phyloP scores from a whole-genome alignment of 352 stramenopile species.

The Phytophthora tubulina region DNA sequence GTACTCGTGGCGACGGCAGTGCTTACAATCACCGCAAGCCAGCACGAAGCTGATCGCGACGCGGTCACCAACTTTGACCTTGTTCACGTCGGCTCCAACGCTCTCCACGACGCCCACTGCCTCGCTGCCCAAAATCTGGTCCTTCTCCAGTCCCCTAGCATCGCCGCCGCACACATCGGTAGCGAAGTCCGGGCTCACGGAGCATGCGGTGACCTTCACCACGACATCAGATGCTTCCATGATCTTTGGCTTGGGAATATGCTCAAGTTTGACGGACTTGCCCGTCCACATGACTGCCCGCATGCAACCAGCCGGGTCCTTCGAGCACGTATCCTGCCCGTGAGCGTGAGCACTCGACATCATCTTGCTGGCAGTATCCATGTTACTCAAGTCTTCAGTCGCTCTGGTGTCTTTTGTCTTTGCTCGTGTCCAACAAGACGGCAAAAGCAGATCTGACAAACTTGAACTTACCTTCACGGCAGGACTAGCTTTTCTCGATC shows the following conservation, averaged over 20 bases:
- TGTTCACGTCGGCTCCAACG: slow-evolving; percentile 57
- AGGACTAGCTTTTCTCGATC: neutral
- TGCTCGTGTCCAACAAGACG: slow-evolving; percentile 16
- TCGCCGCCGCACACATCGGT: slow-evolving; percentile 53
- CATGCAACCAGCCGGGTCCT: slow-evolving; percentile 59
- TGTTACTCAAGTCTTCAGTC: slow-evolving; percentile 5
- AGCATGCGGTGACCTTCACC: slow-evolving; percentile 72
- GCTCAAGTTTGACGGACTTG: slow-evolving; percentile 62
- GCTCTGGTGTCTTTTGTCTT: neutral
- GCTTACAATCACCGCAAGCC: slow-evolving; percentile 74
- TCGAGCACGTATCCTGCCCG: slow-evolving; percentile 40
- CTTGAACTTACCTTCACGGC: neutral
- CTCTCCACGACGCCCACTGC: slow-evolving; percentile 69
- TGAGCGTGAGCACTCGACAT: slow-evolving; percentile 36
- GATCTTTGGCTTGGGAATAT: slow-evolving; percentile 68
- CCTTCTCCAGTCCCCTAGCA: slow-evolving; percentile 54
- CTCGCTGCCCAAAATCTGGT: slow-evolving; percentile 77
- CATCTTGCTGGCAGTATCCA: slow-evolving; percentile 44
- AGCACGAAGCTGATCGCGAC: slow-evolving; percentile 82
- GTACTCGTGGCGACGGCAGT: slow-evolving; percentile 69
- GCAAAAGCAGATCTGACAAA: slow-evolving; percentile 41
- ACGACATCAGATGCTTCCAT: slow-evolving; percentile 62
- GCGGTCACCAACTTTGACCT: slow-evolving; percentile 69
- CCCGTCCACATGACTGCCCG: slow-evolving; percentile 69
- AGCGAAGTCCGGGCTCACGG: slow-evolving; percentile 65